These are phyloP conservation scores for Letharia columbiana DNA, from an alignment of 495 filamentous ascomycete species.

Conservation along the genomic window DNA sequence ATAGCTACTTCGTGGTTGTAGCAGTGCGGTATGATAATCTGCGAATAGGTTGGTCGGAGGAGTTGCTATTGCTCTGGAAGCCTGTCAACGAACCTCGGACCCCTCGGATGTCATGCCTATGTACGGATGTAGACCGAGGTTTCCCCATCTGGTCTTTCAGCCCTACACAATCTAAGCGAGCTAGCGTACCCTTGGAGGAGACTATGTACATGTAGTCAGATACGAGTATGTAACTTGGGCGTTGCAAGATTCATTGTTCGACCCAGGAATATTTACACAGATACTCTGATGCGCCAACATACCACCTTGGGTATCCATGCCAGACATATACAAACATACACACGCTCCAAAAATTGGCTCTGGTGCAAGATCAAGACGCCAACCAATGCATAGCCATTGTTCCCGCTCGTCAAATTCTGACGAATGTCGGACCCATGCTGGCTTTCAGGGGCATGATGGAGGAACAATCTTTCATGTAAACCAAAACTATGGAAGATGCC, in stretches of 20 bases:
- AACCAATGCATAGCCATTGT: constrained; percentile 10
- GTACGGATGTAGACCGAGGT: not conserved
- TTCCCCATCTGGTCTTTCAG: not conserved
- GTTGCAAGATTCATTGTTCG: not conserved
- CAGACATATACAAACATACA: constrained; percentile 6
- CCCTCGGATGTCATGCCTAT: no score
- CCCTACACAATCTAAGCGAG: not conserved
- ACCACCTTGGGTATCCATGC: constrained; percentile 14
- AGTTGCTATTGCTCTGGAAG: not conserved
- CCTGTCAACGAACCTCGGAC: no score
- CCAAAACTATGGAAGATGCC: constrained; percentile 1
- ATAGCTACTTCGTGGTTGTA: constrained; percentile 34
- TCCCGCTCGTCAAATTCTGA: not conserved
- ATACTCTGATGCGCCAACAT: not conserved
- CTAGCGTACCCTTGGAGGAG: no score
- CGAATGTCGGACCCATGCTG: not conserved
- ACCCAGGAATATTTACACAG: constrained; percentile 9
- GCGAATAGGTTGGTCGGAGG: not conserved
- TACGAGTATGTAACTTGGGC: no score
- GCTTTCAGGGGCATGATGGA: not conserved
- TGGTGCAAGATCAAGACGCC: not conserved
- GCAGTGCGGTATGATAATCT: not conserved
- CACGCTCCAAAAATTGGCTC: not conserved
- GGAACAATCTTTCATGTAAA: not conserved
- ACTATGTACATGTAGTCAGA: no score